A percentile compares a stretch with the other conserved stretches of the same genome.
Conservation (phyloP, 805 yeast genomes). For the Ogataea pini region DNA sequence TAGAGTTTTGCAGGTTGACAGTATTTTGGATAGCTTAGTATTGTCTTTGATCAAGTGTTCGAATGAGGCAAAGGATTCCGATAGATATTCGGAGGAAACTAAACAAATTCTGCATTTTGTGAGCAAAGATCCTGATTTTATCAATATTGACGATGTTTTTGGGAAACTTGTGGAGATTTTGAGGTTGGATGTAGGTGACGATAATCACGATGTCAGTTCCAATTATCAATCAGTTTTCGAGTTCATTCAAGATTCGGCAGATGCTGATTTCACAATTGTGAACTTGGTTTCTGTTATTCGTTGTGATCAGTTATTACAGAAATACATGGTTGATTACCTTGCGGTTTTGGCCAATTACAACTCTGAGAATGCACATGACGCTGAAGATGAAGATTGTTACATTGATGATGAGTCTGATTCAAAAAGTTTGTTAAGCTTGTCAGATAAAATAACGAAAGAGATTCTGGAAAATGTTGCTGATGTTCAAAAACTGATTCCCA, state of each 20-base stretch:
- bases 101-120: constrained; percentile 21
- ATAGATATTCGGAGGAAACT: constrained; percentile 17
- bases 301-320: constrained; percentile 23
- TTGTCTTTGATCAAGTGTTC: constrained; percentile 20
- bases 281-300: constrained; percentile 29
- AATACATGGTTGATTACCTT: constrained; percentile 25
- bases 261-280: constrained; percentile 25
- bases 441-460: constrained; percentile 13
- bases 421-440: neutral
- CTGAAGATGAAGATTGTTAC: constrained; percentile 8
- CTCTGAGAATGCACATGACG: constrained; percentile 11
- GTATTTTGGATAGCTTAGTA: constrained; percentile 18
- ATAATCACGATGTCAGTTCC: constrained; percentile 6
- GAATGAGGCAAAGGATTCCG: constrained; percentile 13
- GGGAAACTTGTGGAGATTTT: constrained; percentile 27
- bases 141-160: constrained; percentile 24
- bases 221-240: constrained; percentile 27
- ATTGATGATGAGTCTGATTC: constrained; percentile 5
- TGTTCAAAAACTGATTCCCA: constrained; percentile 27
- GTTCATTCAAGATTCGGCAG: constrained; percentile 27
- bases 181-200: constrained; percentile 11
- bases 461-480: constrained; percentile 15
- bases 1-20: constrained; percentile 13
- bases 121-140: constrained; percentile 24
- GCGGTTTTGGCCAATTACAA: constrained; percentile 14